phyloP scores from a whole-genome alignment of 1,284 basidiomycete genomes.

The Trametes versicolor region DNA sequence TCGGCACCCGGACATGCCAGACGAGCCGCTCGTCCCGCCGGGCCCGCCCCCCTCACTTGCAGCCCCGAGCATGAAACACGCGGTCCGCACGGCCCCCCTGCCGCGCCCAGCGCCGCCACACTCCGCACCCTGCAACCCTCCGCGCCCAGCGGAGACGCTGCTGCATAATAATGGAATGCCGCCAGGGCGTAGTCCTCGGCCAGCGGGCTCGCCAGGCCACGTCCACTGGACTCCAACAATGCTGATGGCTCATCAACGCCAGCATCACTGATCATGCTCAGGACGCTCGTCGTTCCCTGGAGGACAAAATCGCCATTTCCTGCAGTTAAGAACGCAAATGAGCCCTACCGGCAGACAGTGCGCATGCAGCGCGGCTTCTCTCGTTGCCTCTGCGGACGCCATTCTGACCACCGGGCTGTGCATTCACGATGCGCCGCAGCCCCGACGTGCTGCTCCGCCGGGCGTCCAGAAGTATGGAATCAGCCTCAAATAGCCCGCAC shows the following conservation, averaged over 20 bases:
- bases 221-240: constrained; percentile 30
- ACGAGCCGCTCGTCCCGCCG: constrained; percentile 15
- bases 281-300: constrained; percentile 28
- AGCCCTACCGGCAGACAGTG: not conserved
- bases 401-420: constrained; percentile 1
- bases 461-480: constrained; percentile 7
- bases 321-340: constrained; percentile 12
- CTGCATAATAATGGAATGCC: constrained; percentile 2
- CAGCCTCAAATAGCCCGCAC: constrained; percentile 20
- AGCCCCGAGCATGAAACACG: constrained; percentile 24
- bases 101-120: constrained; percentile 1
- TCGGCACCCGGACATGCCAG: constrained; percentile 17
- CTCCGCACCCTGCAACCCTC: not conserved
- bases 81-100: constrained; percentile 20
- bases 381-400: constrained; percentile 7
- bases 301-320: constrained; percentile 13
- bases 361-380: not conserved
- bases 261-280: constrained; percentile 34
- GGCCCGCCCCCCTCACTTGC: constrained; percentile 11
- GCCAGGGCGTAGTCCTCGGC: constrained; percentile 16
- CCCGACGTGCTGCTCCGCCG: constrained; percentile 9
- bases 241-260: constrained; percentile 35
- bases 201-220: constrained; percentile 26
- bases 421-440: constrained; percentile 4
- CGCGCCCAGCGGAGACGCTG: constrained; percentile 7